These are phyloP conservation scores for Pugionium cornutum DNA, from an alignment of 345 rosid species.

Conservation along the genomic window DNA sequence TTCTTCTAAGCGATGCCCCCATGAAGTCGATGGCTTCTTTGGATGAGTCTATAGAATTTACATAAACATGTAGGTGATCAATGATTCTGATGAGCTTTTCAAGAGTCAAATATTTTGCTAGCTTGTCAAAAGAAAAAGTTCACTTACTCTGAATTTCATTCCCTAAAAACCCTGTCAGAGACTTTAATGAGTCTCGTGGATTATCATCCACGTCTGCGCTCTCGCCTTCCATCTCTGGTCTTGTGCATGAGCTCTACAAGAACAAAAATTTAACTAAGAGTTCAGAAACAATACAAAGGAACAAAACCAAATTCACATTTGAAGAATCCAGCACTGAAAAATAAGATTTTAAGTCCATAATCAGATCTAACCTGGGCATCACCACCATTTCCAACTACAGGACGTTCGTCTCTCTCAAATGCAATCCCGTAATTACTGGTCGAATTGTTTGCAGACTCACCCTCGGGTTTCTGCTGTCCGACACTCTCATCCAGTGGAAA, in stretches of 20 bases:
- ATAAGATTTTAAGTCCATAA: conserved; percentile 6
- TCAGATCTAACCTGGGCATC: conserved; percentile 69
- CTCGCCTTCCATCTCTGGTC: conserved; percentile 69
- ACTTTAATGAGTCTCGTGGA: conserved; percentile 23
- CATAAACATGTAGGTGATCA: neutral
- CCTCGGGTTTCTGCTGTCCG: conserved; percentile 72
- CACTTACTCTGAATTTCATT: conserved; percentile 27
- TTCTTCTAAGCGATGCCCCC: conserved; percentile 50
- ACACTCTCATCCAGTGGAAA: conserved; percentile 57
- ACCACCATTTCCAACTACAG: conserved; percentile 55
- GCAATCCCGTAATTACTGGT: conserved; percentile 55
- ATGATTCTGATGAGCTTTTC: neutral
- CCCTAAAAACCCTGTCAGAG: conserved; percentile 8
- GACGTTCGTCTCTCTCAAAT: conserved; percentile 47
- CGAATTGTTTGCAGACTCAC: conserved; percentile 67
- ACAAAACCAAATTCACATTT: conserved; percentile 8
- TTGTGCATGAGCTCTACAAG: conserved; percentile 84
- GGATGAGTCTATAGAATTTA: conserved; percentile 32
- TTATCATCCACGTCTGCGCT: conserved; percentile 45
- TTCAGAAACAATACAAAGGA: conserved; percentile 12
- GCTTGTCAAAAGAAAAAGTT: neutral
- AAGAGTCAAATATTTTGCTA: neutral
- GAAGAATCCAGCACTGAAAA: neutral
- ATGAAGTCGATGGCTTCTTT: conserved; percentile 77
- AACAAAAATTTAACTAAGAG: conserved; percentile 24